Conservation (phyloP, 345 rosid species). For the Populus alba region DNA sequence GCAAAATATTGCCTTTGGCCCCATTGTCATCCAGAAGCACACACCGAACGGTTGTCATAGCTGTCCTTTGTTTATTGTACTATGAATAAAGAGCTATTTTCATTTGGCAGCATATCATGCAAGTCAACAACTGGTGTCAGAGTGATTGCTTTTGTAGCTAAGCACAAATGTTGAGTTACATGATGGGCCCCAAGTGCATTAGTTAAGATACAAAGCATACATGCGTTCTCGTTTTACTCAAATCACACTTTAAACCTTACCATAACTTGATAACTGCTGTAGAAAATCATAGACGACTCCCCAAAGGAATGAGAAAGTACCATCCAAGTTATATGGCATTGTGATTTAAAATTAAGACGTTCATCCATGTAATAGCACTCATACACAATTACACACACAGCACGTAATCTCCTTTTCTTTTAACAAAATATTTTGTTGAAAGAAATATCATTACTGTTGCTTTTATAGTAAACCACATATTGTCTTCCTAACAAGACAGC, state of each 20-base stretch:
- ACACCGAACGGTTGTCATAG: neutral
- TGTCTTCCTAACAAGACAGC: neutral
- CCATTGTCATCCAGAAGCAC: neutral
- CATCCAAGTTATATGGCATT: neutral
- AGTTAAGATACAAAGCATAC: neutral
- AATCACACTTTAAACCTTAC: neutral
- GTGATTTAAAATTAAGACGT: neutral
- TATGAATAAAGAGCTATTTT: neutral
- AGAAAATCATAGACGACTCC: neutral
- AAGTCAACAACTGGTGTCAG: neutral
- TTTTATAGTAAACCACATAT: neutral
- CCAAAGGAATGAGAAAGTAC: neutral
- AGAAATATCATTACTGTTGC: neutral
- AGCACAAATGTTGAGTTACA: neutral
- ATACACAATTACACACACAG: neutral
- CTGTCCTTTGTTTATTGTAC: neutral
- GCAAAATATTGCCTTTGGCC: neutral
- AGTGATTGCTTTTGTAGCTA: neutral
- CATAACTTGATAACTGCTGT: neutral
- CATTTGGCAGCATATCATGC: neutral
- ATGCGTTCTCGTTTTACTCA: neutral
- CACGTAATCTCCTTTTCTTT: neutral
- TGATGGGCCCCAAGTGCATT: neutral
- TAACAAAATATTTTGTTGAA: neutral
- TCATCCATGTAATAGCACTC: neutral